Evolutionary conservation across 2,329 filamentous ascomycete species (phyloP).

Genomic region (Microdochium trichocladiopsis): DNA sequence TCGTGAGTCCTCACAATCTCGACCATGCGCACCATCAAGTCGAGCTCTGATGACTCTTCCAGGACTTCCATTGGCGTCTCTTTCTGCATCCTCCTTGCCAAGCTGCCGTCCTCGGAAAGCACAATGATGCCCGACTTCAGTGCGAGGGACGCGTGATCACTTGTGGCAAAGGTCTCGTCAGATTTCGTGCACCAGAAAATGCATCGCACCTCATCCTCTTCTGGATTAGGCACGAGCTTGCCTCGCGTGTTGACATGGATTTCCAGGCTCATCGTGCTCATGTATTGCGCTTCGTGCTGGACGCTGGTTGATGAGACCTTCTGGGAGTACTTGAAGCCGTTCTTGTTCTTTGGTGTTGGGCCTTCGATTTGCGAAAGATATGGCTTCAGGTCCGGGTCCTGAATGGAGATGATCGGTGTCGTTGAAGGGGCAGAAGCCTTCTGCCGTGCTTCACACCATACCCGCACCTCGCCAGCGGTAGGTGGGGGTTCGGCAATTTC

Average conservation of each 20-base stretch:
- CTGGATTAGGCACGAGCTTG: constrained; percentile 77
- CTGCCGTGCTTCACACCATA: constrained; percentile 53
- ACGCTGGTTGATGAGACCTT: constrained; percentile 68
- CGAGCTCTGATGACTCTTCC: constrained; percentile 73
- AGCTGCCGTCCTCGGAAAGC: constrained; percentile 53
- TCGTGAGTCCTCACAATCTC: constrained; percentile 79
- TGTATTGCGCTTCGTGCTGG: constrained; percentile 81
- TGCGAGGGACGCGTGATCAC: constrained; percentile 34
- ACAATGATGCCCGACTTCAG: constrained; percentile 66
- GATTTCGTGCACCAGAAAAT: constrained; percentile 88
- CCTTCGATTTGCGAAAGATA: constrained; percentile 80
- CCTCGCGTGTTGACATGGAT: constrained; percentile 84
- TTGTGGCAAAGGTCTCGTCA: constrained; percentile 54
- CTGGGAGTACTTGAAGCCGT: constrained; percentile 83
- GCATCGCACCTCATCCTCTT: constrained; percentile 80
- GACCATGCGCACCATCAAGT: constrained; percentile 77
- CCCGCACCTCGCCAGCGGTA: constrained; percentile 57
- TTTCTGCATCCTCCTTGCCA: constrained; percentile 55
- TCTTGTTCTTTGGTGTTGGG: constrained; percentile 72
- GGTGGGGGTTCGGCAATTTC: constrained; percentile 69
- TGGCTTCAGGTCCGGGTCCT: constrained; percentile 18
- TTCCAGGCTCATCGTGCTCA: constrained; percentile 95
- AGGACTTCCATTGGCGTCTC: constrained; percentile 58
- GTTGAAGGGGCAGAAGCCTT: constrained; percentile 6
- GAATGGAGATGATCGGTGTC: constrained; percentile 11